Evolutionary conservation across 2,329 filamentous ascomycete genomes (phyloP), one percentile per base, ranked within the genome.

Genomic region (Colletotrichum sansevieriae): DNA sequence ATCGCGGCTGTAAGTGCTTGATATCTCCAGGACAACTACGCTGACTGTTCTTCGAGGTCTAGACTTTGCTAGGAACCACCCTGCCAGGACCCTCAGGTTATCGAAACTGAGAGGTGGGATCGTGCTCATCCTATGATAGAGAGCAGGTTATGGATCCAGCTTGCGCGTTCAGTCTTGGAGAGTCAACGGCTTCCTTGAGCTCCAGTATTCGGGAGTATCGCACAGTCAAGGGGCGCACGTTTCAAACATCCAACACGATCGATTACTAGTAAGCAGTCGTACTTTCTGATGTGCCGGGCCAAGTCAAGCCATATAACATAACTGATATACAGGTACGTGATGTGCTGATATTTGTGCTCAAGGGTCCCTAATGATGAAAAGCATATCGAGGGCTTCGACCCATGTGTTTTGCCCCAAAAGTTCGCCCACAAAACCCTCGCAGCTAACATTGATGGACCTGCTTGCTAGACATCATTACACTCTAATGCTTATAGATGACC

Each of bases 281-380:
- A 25, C 4, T 25, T 25, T 5, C 5, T 4, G 5, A 25, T 5
- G 4, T 4, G 25, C 25, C 25, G 5, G 5, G 25, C 3, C 4
- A 5, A 25, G 4, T 4, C 25, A 25, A 25, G 25, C 25, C 25
- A 25, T 25, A 4, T 4, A 25, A 5, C 25, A 25, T 25, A 25
- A 4, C 4, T 25, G 4, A 25, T 5, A 25, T 25, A 4, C 25
- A 25, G 4, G 25, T 4, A 25, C 25, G 5, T 5, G 25, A 25
- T 25, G 25, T 25, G 25, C 18, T 39, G 2, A 25, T 49, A 22
- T 39, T 39, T 39, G 35, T 2, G 10, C 35, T 39, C 15, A 13
- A 43, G 54, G 54, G 54, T 18, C 54, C 54, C 54, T 12, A 56
- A 56, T 25, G 54, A 56, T 22, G 37, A 56, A 1, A 56, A 56